Evolutionary conservation across 2,329 filamentous ascomycete species (phyloP), one percentile per base, ranked within the genome.

Genomic region (Allantophomopsis cytisporea): DNA sequence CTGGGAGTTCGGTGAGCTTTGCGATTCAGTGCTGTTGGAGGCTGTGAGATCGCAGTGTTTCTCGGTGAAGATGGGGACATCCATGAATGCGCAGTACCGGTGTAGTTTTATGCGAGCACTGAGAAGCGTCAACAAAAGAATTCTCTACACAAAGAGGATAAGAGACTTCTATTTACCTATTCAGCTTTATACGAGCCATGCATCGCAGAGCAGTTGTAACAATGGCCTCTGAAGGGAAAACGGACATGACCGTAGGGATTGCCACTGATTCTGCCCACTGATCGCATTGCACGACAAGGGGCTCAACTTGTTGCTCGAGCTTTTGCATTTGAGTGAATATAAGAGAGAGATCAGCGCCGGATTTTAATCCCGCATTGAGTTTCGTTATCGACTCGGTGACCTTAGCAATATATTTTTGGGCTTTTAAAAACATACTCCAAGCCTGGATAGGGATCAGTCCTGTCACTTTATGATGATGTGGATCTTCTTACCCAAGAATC

Each of bases 41-140:
- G 35, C 18, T 12, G 57, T 56, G 12, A 68, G 55, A 41, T 68
- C 65, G 47, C 65, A 68, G 44, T 67, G 60, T 39, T 61, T 64
- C 13, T 54, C 53, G 0, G 58, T 53, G 45, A 68, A 68, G 11
- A 68, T 56, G 1, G 65, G 63, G 4, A 60, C 49, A 42, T 68
- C 65, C 39, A 57, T 62, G 49, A 68, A 68, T 10, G 65, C 65
- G 41, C 58, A 60, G 44, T 66, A 68, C 1, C 65, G 60, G 44
- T 68, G 64, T 8, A 67, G 47, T 43, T 68, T 68, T 46, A 67
- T 65, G 14, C 64, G 56, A 10, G 65, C 64, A 46, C 65, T 66
- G 16, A 30, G 5, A 14, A 31, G 21, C 30, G 31, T 36, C 33
- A 35, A 20, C 11, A 28, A 11, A 35, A 13, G 20, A 8, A 16